These are phyloP conservation scores for Pythium apleroticum DNA, from an alignment of 352 stramenopile genomes.

Conservation along the genomic window DNA sequence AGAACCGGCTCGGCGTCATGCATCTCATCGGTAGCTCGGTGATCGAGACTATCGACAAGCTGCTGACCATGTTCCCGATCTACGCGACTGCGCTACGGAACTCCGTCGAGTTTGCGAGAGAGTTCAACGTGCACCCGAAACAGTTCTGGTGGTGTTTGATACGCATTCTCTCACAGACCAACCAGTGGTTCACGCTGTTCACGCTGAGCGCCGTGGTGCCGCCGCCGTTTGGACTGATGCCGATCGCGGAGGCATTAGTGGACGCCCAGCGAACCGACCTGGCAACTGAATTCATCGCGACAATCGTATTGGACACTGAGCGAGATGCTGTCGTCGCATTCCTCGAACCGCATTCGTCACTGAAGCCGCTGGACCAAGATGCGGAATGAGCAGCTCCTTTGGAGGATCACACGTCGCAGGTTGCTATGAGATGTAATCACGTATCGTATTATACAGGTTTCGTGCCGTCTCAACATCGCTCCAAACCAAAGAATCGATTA, in stretches of 20 bases:
- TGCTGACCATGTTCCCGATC: constrained; percentile 49
- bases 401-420: neutral
- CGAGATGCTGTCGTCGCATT: constrained; percentile 34
- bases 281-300: constrained; percentile 33
- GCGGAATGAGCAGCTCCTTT: neutral
- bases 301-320: constrained; percentile 35
- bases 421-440: constrained; percentile 4
- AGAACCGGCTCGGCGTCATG: constrained; percentile 35
- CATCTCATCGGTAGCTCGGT: constrained; percentile 52
- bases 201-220: constrained; percentile 34
- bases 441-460: neutral
- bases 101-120: constrained; percentile 40
- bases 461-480: neutral
- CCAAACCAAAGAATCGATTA: neutral
- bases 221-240: constrained; percentile 44
- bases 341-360: constrained; percentile 26
- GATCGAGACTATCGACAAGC: constrained; percentile 57
- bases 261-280: constrained; percentile 44
- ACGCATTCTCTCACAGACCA: constrained; percentile 37
- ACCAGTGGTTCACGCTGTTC: constrained; percentile 53
- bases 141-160: constrained; percentile 63
- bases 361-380: constrained; percentile 4
- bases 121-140: constrained; percentile 43
- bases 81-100: constrained; percentile 36
- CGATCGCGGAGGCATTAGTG: constrained; percentile 48